Percentiles rank a stretch among this genome's conserved stretches.
phyloP scores from a whole-genome alignment of 768 basidiomycete species.

The Lentinula aciculospora region DNA sequence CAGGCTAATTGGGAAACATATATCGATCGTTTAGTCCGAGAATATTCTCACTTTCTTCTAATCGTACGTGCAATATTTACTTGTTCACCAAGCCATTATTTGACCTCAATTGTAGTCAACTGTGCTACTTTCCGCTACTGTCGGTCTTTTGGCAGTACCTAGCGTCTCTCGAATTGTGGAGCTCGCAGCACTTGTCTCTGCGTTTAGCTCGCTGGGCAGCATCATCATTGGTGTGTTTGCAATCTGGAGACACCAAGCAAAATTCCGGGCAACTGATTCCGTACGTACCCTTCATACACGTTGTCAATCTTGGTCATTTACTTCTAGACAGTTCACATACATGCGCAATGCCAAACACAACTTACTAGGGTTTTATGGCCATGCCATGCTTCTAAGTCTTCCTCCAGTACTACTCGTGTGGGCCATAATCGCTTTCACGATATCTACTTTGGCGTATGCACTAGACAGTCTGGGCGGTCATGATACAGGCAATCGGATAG shows the following conservation, averaged over 20 bases:
- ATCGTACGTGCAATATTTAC: conserved; percentile 34
- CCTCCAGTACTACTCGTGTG: conserved; percentile 52
- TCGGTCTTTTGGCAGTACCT: conserved; percentile 41
- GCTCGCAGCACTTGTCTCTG: conserved; percentile 37
- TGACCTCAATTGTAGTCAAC: conserved; percentile 32
- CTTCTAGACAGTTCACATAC: conserved; percentile 38
- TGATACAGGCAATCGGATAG: conserved; percentile 18
- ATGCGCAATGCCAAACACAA: conserved; percentile 45
- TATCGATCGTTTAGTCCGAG: conserved; percentile 43
- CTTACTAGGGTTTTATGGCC: conserved; percentile 39
- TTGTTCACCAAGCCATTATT: neutral
- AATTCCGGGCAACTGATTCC: conserved; percentile 36
- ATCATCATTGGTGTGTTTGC: conserved; percentile 52
- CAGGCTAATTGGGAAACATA: conserved; percentile 45
- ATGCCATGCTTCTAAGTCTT: conserved; percentile 45
- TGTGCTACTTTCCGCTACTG: conserved; percentile 48
- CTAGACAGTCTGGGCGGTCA: conserved; percentile 26
- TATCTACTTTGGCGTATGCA: conserved; percentile 39
- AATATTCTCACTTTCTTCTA: conserved; percentile 52
- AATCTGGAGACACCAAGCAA: conserved; percentile 50
- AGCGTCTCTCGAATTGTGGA: conserved; percentile 28
- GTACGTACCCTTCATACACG: conserved; percentile 20
- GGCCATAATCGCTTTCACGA: conserved; percentile 44
- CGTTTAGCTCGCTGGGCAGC: conserved; percentile 47
- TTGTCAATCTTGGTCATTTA: neutral